These are phyloP conservation scores for Westerdykella ornata DNA, from an alignment of 2,329 filamentous ascomycete species.

Conservation along the genomic window DNA sequence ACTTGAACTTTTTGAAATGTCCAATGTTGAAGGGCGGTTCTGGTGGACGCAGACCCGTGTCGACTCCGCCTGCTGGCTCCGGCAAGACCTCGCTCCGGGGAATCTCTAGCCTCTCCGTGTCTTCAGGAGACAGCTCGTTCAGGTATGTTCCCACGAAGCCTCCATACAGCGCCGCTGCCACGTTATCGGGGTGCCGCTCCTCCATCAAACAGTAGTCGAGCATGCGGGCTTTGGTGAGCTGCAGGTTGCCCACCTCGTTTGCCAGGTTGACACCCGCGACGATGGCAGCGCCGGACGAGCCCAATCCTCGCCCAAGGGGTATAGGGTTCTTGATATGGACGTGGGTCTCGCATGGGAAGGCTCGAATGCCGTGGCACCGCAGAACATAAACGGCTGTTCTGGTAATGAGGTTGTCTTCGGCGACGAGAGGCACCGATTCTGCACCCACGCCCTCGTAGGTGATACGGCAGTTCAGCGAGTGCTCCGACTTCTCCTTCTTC, in stretches of 20 bases:
- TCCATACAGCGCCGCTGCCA: slow-evolving; percentile 89
- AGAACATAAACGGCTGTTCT: slow-evolving; percentile 91
- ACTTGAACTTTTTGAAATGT: slow-evolving; percentile 91
- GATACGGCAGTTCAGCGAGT: slow-evolving; percentile 76
- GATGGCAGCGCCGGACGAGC: slow-evolving; percentile 92
- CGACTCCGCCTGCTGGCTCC: slow-evolving; percentile 78
- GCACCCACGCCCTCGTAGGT: slow-evolving; percentile 82
- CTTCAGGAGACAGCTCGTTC: slow-evolving; percentile 82
- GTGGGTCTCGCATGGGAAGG: slow-evolving; percentile 75
- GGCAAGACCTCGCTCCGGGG: slow-evolving; percentile 90
- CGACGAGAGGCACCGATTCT: slow-evolving; percentile 72
- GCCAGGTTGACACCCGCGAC: slow-evolving; percentile 91
- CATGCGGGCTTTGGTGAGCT: slow-evolving; percentile 70
- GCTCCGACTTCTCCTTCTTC: slow-evolving; percentile 44
- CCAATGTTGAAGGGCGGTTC: slow-evolving; percentile 88
- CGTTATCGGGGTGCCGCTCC: slow-evolving; percentile 49
- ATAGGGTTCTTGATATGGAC: slow-evolving; percentile 96
- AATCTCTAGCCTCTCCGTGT: slow-evolving; percentile 85
- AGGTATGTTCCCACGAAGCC: slow-evolving; percentile 96
- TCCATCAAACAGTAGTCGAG: slow-evolving; percentile 98
- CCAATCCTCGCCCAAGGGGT: slow-evolving; percentile 81
- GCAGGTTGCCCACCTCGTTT: slow-evolving; percentile 77
- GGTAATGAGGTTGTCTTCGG: slow-evolving; percentile 87
- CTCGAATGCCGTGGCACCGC: slow-evolving; percentile 78
- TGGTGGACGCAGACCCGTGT: slow-evolving; percentile 80